Evolutionary conservation across 1,284 basidiomycete genomes (phyloP).

Genomic region (Agroathelia rolfsii): DNA sequence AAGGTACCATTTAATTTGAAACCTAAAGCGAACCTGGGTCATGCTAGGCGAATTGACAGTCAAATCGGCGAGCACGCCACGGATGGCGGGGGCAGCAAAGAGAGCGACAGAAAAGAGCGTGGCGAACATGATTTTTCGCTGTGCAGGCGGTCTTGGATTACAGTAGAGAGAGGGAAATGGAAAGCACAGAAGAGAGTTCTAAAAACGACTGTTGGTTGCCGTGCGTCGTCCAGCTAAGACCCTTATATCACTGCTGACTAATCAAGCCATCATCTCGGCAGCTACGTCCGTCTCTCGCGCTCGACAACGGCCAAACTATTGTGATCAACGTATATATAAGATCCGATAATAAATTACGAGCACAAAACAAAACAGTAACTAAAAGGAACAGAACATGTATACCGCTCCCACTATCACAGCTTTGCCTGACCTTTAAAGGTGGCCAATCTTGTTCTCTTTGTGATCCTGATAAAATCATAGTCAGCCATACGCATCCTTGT

Average conservation of each 20-base stretch:
- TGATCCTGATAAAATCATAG: constrained; percentile 41
- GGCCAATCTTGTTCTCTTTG: constrained; percentile 67
- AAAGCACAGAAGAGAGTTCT: constrained; percentile 6
- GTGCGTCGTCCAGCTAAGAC: too few species aligned
- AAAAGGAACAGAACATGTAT: constrained; percentile 1
- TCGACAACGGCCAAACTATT: too few species aligned
- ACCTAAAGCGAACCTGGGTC: constrained; percentile 36
- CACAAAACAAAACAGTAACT: constrained; percentile 3
- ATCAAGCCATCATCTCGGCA: too few species aligned
- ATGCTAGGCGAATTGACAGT: constrained; percentile 39
- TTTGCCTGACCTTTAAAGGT: constrained; percentile 57
- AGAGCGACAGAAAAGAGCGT: constrained; percentile 66
- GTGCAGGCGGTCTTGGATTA: constrained; percentile 14
- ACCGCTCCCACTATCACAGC: constrained; percentile 24
- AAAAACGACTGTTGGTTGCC: too few species aligned
- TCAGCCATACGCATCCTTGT: constrained; percentile 10
- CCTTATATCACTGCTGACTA: too few species aligned
- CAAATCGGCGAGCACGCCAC: constrained; percentile 43
- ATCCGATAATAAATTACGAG: too few species aligned
- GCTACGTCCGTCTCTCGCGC: too few species aligned
- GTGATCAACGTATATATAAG: too few species aligned
- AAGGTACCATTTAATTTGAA: too few species aligned
- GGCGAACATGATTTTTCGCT: constrained; percentile 48
- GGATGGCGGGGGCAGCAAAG: constrained; percentile 46
- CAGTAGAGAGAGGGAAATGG: constrained; percentile 2